Evolutionary conservation across 2,329 filamentous ascomycete genomes (phyloP), one percentile per base, ranked within the genome.

Genomic region (Ophiocordyceps australis): DNA sequence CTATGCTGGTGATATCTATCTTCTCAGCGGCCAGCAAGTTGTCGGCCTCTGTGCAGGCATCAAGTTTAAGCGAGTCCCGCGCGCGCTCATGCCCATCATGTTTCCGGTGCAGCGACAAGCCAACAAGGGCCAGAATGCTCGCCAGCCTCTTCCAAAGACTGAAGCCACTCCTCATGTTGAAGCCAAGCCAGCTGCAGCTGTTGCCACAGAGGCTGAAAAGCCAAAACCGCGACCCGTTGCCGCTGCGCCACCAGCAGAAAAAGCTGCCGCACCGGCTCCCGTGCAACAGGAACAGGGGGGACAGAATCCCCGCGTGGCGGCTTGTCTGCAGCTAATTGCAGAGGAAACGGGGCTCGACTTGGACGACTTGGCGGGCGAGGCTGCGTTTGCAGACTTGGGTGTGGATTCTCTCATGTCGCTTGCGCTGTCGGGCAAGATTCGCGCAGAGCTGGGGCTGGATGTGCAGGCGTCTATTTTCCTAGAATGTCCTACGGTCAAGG

Each of bases 21-120:
- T 70, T 32, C 63, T 68, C 26, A 60, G 67, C 20, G 56, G 56
- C 21, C 56, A 59, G 22, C 52, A 38, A 28, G 47, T 64, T 24
- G 54, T 65, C 18, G 60, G 58, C 27, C 41, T 62, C 10, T 43
- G 45, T 20, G 55, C 54, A 23, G 68, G 70, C 23, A 59, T 76
- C 34, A 67, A 68, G 46, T 77, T 78, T 55, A 65, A 70, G 43
- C 59, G 67, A 37, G 72, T 76, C 27, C 71, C 72, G 22, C 71
- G 73, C 38, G 64, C 65, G 37, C 57, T 73, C 13, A 55, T 78
- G 33, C 73, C 76, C 53, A 61, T 70, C 36, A 62, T 79, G 43
- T 51, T 79, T 32, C 72, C 74, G 5, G 17, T 10, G 7, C 7
- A 7, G 7, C 7, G 7, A 10, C 17, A 19, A 7, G 17, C 17